Evolutionary conservation across 768 basidiomycete species (phyloP).

Genomic region (Fomitopsis serialis): DNA sequence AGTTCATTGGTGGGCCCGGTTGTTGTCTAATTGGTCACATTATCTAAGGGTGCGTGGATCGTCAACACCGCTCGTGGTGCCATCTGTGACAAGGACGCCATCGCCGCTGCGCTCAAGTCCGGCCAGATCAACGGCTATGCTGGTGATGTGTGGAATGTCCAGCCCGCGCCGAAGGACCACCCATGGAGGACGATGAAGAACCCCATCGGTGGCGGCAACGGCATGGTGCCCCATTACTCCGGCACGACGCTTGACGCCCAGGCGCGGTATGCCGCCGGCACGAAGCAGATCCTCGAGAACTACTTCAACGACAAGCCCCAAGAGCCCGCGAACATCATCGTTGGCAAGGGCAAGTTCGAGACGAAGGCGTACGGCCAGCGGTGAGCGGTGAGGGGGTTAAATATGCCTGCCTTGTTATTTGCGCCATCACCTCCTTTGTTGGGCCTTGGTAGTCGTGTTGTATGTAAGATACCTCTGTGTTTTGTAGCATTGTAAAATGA

Average conservation of each 20-base stretch:
- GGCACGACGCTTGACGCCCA: conserved; percentile 91
- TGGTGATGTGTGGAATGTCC: conserved; percentile 79
- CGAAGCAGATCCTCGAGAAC: conserved; percentile 65
- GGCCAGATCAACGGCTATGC: conserved; percentile 62
- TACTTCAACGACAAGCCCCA: conserved; percentile 62
- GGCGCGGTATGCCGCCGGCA: conserved; percentile 74
- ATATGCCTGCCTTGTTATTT: not conserved
- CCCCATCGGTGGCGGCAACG: conserved; percentile 79
- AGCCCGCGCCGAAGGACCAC: conserved; percentile 84
- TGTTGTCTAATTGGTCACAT: not conserved
- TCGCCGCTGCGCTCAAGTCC: conserved; percentile 67
- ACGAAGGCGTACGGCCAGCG: conserved; percentile 35
- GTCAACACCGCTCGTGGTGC: conserved; percentile 94
- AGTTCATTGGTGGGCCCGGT: not conserved
- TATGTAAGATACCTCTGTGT: not conserved
- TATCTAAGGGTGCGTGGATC: conserved; percentile 75
- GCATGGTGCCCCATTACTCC: conserved; percentile 85
- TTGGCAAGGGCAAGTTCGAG: conserved; percentile 43
- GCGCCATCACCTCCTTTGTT: not conserved
- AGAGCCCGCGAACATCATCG: conserved; percentile 77
- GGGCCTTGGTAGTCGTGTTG: not conserved
- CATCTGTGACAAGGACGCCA: conserved; percentile 80
- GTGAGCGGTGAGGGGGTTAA: conserved; percentile 1
- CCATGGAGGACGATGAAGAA: conserved; percentile 82
- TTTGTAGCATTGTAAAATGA: not conserved